Conservation (phyloP, 768 basidiomycete species). For the Coprinopsis strossmayeri region DNA sequence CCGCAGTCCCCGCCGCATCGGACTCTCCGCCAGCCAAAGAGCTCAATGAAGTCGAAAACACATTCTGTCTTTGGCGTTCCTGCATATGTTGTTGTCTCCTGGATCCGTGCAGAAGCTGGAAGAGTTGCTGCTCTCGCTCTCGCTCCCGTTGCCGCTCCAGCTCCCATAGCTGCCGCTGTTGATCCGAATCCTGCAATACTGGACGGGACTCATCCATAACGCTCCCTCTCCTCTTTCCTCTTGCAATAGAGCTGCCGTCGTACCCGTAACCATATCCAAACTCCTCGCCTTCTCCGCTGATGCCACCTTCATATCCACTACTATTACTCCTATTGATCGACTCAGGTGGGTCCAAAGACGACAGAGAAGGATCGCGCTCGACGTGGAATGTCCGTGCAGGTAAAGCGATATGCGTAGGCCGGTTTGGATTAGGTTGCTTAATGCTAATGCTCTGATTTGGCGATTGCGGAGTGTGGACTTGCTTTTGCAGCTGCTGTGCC, state of each 20-base stretch:
- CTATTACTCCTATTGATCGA: conserved; percentile 6
- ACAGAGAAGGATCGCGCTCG: conserved; percentile 8
- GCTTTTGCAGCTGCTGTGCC: neutral
- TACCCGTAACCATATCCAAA: neutral
- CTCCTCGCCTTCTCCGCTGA: neutral
- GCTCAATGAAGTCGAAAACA: conserved; percentile 16
- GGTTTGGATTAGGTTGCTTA: conserved; percentile 1
- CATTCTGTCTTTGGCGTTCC: conserved; percentile 19
- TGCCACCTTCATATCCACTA: neutral
- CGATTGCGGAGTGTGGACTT: neutral
- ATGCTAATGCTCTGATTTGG: neutral
- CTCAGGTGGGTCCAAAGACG: conserved; percentile 5
- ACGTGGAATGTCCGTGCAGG: conserved; percentile 8
- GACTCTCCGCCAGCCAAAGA: conserved; percentile 14
- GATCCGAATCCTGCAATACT: neutral
- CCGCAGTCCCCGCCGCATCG: conserved; percentile 30
- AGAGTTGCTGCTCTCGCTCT: conserved; percentile 3
- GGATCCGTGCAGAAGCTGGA: conserved; percentile 9
- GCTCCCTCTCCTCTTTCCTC: neutral
- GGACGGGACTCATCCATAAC: neutral
- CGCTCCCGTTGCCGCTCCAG: neutral
- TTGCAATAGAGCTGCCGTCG: neutral
- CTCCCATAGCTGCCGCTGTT: neutral
- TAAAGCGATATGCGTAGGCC: conserved; percentile 5
- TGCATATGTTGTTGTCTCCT: conserved; percentile 2